Percentiles rank a stretch among this genome's conserved stretches.
Evolutionary conservation across 805 yeast species (phyloP).

Genomic region (Metahyphopichia silvanorum): DNA sequence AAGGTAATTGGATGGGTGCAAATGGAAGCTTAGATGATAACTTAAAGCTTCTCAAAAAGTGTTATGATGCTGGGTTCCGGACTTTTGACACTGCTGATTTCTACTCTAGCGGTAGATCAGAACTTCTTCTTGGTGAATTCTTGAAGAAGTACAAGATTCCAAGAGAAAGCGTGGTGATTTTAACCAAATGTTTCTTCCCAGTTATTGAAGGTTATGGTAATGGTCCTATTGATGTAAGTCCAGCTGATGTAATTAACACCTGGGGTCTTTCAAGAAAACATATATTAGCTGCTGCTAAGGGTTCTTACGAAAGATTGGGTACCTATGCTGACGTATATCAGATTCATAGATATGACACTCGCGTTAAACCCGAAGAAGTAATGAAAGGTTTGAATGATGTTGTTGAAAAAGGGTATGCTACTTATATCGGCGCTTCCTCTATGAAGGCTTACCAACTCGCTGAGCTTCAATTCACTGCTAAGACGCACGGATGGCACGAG

Average conservation of each 20-base stretch:
- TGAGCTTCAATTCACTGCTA: constrained; percentile 1
- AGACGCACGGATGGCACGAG: constrained; percentile 1
- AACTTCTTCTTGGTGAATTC: constrained; percentile 15
- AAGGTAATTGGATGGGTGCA: too few relatives aligned
- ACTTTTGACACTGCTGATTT: constrained; percentile 22
- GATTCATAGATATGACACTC: constrained; percentile 7
- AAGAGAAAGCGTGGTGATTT: too few relatives aligned
- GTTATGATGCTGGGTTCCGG: constrained; percentile 18
- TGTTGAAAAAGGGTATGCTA: constrained; percentile 6
- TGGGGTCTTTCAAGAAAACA: constrained; percentile 37
- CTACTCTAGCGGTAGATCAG: constrained; percentile 18
- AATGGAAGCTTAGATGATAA: too few relatives aligned
- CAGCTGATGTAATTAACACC: constrained; percentile 22
- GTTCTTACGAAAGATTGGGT: constrained; percentile 43
- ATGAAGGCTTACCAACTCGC: constrained; percentile 1
- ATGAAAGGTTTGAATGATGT: constrained; percentile 10
- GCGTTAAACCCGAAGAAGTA: constrained; percentile 6
- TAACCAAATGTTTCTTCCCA: constrained; percentile 13
- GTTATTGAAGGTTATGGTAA: constrained; percentile 6
- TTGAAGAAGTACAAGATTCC: constrained; percentile 15
- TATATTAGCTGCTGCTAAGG: constrained; percentile 38
- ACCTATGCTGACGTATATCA: constrained; percentile 19
- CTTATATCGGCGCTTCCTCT: constrained; percentile 10
- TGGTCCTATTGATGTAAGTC: constrained; percentile 1
- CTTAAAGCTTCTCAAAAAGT: constrained; percentile 20